phyloP scores from a whole-genome alignment of 2,329 filamentous ascomycete genomes.

The Zymoseptoria tritici region DNA sequence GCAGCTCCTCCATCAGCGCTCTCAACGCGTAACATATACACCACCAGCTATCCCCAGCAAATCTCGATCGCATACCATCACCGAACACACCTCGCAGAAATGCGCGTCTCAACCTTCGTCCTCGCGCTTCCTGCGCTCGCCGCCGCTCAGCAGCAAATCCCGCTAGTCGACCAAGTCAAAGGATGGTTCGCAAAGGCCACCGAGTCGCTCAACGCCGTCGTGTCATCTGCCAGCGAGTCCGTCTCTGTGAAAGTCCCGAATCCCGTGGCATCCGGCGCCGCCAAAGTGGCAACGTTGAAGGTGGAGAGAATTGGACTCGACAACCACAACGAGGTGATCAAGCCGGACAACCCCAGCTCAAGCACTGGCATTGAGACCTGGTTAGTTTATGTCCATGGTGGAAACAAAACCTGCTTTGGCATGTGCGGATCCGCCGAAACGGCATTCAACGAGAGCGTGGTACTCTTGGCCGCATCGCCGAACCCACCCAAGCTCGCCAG shows the following conservation, averaged over 20 bases:
- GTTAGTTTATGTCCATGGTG: conserved; percentile 66
- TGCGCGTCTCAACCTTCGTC: conserved; percentile 49
- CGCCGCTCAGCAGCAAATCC: conserved; percentile 50
- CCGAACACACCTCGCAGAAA: conserved; percentile 22
- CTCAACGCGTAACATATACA: not conserved
- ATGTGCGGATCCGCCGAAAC: conserved; percentile 57
- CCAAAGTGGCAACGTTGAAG: conserved; percentile 45
- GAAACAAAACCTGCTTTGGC: conserved; percentile 73
- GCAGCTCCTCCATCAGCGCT: not conserved
- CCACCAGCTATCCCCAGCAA: not conserved
- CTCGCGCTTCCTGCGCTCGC: conserved; percentile 46
- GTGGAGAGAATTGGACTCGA: conserved; percentile 54
- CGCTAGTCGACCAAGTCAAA: conserved; percentile 54
- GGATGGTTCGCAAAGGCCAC: conserved; percentile 50
- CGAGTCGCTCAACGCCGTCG: conserved; percentile 46
- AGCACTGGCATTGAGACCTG: conserved; percentile 61
- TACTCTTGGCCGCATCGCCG: conserved; percentile 53
- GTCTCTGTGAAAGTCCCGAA: conserved; percentile 37
- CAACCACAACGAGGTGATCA: conserved; percentile 65
- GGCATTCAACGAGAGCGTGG: conserved; percentile 46
- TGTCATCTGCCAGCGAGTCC: conserved; percentile 45
- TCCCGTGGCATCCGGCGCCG: conserved; percentile 41
- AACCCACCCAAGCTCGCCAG: conserved; percentile 59
- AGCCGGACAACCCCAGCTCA: conserved; percentile 51
- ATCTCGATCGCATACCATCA: not conserved